phyloP scores from a whole-genome alignment of 345 rosid genomes.

The Ricinus communis region DNA sequence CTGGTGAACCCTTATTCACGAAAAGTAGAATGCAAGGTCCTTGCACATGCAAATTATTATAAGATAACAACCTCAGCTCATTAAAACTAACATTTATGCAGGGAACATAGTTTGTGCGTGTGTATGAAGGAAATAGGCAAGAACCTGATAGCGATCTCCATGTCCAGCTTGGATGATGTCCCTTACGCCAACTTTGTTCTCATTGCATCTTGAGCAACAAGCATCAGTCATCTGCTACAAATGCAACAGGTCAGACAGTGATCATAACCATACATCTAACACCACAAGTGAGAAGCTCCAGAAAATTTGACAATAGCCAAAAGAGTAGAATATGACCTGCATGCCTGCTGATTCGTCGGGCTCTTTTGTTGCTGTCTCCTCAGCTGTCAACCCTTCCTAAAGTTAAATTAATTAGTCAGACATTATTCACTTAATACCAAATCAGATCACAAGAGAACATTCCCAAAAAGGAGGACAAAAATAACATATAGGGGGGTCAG shows the following conservation, averaged over 20 bases:
- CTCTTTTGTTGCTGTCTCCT: constrained; percentile 73
- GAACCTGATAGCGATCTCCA: constrained; percentile 96
- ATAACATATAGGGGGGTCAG: no score
- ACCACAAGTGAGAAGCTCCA: neutral
- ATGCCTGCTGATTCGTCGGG: constrained; percentile 79
- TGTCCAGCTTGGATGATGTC: constrained; percentile 98
- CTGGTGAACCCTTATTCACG: no score
- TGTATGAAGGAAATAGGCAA: neutral
- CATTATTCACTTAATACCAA: neutral
- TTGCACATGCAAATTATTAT: no score
- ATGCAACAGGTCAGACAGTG: constrained; percentile 6
- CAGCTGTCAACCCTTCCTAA: constrained; percentile 90
- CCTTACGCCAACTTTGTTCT: constrained; percentile 67
- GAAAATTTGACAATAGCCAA: neutral
- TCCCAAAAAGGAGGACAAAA: neutral
- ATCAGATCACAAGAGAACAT: neutral
- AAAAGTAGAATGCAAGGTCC: no score
- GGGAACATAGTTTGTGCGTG: neutral
- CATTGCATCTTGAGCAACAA: constrained; percentile 75
- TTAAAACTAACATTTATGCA: neutral
- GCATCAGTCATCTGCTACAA: constrained; percentile 70
- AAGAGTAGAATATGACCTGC: constrained; percentile 53
- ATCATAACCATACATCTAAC: neutral
- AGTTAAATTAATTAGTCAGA: constrained; percentile 16
- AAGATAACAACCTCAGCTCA: neutral